phyloP scores from a whole-genome alignment of 495 filamentous ascomycete genomes.

The Durotheca rogersii region DNA sequence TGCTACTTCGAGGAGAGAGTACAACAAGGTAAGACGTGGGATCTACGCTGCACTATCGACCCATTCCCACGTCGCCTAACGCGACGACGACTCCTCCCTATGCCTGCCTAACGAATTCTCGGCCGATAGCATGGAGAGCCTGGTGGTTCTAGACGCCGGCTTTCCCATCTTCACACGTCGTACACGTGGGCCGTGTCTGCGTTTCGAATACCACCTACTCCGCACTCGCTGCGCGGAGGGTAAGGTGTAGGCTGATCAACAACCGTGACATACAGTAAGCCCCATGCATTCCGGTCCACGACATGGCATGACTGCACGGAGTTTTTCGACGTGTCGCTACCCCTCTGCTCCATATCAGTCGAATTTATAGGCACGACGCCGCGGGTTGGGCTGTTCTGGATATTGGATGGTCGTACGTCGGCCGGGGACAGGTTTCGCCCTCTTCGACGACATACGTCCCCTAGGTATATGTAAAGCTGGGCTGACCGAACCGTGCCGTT shows the following conservation, averaged over 20 bases:
- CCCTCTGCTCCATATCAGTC: slow-evolving; percentile 2
- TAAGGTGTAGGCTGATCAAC: slow-evolving; percentile 8
- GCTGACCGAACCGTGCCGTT: not conserved
- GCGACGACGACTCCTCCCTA: not conserved
- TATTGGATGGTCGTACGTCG: not conserved
- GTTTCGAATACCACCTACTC: not conserved
- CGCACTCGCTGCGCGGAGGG: slow-evolving; percentile 1
- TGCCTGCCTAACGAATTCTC: not conserved
- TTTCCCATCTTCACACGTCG: not conserved
- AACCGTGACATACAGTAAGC: too few relatives aligned
- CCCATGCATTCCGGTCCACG: slow-evolving; percentile 5
- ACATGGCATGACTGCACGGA: slow-evolving; percentile 15
- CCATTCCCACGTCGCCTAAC: slow-evolving; percentile 7
- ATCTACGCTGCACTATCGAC: slow-evolving; percentile 12
- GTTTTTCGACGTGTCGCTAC: slow-evolving; percentile 9
- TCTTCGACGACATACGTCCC: too few relatives aligned
- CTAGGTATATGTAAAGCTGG: too few relatives aligned
- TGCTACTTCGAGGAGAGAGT: too few relatives aligned
- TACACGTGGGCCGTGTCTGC: not conserved
- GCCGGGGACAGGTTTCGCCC: too few relatives aligned
- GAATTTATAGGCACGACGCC: too few relatives aligned
- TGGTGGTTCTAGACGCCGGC: not conserved
- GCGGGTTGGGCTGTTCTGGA: not conserved
- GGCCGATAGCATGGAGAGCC: slow-evolving; percentile 1
- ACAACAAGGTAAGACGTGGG: not conserved